These are phyloP conservation scores for Rhizopogon sp. DNA, from an alignment of 768 basidiomycete species.

Conservation along the genomic window DNA sequence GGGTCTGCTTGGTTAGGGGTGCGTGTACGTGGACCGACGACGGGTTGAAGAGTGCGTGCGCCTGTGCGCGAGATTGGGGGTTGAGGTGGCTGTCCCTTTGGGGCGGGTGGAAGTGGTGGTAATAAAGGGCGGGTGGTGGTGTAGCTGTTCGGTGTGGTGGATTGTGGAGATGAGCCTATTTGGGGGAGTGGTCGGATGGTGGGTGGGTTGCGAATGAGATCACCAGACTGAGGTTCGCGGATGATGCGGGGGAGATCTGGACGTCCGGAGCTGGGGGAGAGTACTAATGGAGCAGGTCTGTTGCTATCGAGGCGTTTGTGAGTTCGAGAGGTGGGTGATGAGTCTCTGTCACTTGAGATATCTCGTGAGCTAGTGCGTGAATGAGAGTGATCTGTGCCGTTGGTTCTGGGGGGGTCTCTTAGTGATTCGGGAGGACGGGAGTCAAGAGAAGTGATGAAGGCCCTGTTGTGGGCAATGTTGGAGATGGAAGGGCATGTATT, in stretches of 20 bases:
- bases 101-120: constrained; percentile 67
- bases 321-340: constrained; percentile 26
- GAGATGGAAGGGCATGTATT: not conserved
- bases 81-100: constrained; percentile 52
- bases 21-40: constrained; percentile 31
- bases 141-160: constrained; percentile 29
- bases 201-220: constrained; percentile 37
- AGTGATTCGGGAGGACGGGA: constrained; percentile 2
- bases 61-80: constrained; percentile 28
- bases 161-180: constrained; percentile 6
- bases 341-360: constrained; percentile 4
- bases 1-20: constrained; percentile 58
- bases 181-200: constrained; percentile 27
- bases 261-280: constrained; percentile 49
- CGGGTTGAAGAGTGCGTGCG: constrained; percentile 28
- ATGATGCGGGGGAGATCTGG: constrained; percentile 70
- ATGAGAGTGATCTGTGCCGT: constrained; percentile 8
- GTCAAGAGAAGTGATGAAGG: constrained; percentile 1
- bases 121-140: constrained; percentile 41
- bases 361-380: constrained; percentile 21
- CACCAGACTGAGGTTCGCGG: constrained; percentile 51
- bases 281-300: constrained; percentile 79
- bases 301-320: constrained; percentile 52
- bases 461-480: not conserved
- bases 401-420: constrained; percentile 5